These are phyloP conservation scores for Cryptococcus wingfieldii DNA, from an alignment of 1,284 basidiomycete species.

Conservation along the genomic window DNA sequence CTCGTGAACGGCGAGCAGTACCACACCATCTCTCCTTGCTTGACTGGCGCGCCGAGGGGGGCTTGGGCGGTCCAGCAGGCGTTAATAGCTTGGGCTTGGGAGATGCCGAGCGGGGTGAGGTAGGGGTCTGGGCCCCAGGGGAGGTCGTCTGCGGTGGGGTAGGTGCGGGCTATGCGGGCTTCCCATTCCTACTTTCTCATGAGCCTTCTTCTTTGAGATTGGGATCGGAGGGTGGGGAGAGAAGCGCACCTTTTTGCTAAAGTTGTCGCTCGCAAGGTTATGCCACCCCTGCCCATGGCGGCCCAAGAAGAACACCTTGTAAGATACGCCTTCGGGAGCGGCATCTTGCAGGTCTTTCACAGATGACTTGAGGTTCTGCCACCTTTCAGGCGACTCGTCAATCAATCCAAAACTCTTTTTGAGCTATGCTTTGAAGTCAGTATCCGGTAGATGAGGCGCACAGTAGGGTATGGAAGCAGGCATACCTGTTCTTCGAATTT, in stretches of 20 bases:
- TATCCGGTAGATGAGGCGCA: neutral
- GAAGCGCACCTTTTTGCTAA: constrained; percentile 55
- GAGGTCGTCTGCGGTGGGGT: constrained; percentile 64
- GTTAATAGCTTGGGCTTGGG: constrained; percentile 59
- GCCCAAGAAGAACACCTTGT: constrained; percentile 48
- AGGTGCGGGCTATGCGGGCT: constrained; percentile 57
- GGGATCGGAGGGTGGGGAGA: no score
- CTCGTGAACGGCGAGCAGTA: constrained; percentile 71
- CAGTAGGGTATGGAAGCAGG: constrained; percentile 1
- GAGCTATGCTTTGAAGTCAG: constrained; percentile 18
- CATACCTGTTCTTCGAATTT: constrained; percentile 39
- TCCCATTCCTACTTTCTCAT: constrained; percentile 35
- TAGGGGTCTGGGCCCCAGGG: constrained; percentile 78
- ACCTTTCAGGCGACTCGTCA: constrained; percentile 36
- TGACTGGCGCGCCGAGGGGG: constrained; percentile 56
- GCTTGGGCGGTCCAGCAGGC: constrained; percentile 61
- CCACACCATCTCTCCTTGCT: constrained; percentile 52
- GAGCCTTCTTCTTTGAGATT: no score
- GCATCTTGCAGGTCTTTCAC: constrained; percentile 33
- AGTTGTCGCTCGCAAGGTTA: constrained; percentile 61
- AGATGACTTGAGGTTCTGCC: constrained; percentile 35
- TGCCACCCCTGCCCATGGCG: constrained; percentile 49
- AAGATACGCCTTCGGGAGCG: constrained; percentile 38
- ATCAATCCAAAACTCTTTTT: constrained; percentile 40
- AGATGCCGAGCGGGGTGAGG: constrained; percentile 62